Evolutionary conservation across 306 rosid species (phyloP).

Genomic region (Hippophae tibetana): DNA sequence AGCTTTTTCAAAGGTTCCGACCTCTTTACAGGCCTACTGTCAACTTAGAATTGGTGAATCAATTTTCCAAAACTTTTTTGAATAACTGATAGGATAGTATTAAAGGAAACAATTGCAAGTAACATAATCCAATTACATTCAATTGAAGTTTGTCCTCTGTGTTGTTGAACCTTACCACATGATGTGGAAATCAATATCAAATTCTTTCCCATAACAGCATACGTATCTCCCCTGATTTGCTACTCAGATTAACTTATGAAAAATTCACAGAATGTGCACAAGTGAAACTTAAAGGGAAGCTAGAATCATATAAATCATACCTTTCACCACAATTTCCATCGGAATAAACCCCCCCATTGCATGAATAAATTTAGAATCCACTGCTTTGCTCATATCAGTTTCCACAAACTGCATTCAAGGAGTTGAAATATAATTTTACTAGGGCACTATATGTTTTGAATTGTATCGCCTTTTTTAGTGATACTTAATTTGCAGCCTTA

Average conservation of each 20-base stretch:
- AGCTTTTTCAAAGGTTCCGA: slow-evolving; percentile 12
- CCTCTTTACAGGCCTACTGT: not conserved
- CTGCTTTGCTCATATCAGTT: slow-evolving; percentile 47
- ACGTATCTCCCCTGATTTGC: not conserved
- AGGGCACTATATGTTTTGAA: slow-evolving; percentile 1
- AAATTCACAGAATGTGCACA: not conserved
- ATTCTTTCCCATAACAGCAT: not conserved
- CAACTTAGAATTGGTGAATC: not conserved
- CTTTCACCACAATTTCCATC: slow-evolving; percentile 84
- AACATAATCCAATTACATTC: too few species aligned
- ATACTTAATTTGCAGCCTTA: slow-evolving; percentile 20
- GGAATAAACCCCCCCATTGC: slow-evolving; percentile 63
- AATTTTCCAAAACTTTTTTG: not conserved
- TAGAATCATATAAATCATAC: slow-evolving; percentile 23
- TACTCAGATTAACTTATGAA: not conserved
- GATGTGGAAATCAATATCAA: not conserved
- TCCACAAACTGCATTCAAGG: slow-evolving; percentile 62
- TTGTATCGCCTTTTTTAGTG: not conserved
- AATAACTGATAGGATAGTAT: not conserved
- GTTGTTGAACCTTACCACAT: not conserved
- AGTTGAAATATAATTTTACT: slow-evolving; percentile 11
- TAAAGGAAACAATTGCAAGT: too few species aligned
- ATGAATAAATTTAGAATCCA: slow-evolving; percentile 22
- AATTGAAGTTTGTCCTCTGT: not conserved
- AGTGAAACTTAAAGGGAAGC: slow-evolving; percentile 13